phyloP scores from a whole-genome alignment of 176 grass and related monocot genomes.

The Hordeum marinum region DNA sequence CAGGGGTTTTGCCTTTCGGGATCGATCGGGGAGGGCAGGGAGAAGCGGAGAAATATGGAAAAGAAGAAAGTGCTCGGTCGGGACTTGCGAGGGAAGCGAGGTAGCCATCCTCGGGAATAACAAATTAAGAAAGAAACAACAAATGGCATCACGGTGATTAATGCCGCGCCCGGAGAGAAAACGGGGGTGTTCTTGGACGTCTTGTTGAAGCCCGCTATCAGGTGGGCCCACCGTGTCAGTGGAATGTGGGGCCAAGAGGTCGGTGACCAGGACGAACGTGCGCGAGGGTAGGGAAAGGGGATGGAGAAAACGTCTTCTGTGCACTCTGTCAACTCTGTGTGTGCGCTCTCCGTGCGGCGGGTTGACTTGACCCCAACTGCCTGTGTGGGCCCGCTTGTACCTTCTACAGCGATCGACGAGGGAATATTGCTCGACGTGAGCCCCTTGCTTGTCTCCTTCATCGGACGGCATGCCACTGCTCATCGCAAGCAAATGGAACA shows the following conservation, averaged over 20 bases:
- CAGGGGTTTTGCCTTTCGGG: slow-evolving; percentile 2
- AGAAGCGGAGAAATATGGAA: background rate
- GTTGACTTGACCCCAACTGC: background rate
- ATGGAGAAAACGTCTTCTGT: background rate
- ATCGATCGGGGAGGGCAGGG: background rate
- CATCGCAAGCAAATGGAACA: no score
- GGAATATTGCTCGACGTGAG: background rate
- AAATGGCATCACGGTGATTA: background rate
- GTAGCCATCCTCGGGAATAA: background rate
- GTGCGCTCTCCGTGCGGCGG: background rate
- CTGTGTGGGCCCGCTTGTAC: background rate
- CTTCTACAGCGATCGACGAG: background rate
- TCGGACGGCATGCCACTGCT: background rate
- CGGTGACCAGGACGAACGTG: background rate
- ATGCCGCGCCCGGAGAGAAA: no score
- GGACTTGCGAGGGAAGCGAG: slow-evolving; percentile 21
- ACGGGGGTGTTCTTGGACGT: no score
- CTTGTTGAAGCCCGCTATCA: background rate
- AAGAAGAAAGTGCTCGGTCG: background rate
- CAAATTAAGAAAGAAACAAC: background rate
- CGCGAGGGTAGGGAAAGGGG: background rate
- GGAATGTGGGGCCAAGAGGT: background rate
- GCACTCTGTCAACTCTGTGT: background rate
- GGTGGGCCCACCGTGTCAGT: background rate
- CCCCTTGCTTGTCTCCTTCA: background rate